Base-by-base conservation (phyloP, 2,329 filamentous ascomycete species). In the Xylaria sp. region DNA sequence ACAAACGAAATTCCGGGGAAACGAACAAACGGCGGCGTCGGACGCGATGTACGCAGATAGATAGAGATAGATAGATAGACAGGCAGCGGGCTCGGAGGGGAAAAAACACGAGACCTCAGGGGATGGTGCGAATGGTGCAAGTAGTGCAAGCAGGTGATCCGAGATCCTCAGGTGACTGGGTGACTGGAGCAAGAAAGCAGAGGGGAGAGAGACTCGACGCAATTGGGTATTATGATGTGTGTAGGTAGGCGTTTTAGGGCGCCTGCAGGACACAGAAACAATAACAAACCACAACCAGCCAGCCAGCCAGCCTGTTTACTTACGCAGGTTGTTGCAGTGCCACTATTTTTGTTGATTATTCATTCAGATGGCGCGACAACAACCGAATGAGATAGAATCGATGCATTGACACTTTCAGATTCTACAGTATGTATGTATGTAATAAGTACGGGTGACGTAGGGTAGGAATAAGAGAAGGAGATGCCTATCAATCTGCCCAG, bases 151-250 rank as follows among this genome's bases (percentile, higher is more conserved):
- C 68, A 68, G 65, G 51, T 68, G 65, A 70, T 61, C 61, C 47
- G n/a, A 61, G 39, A 27, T 51, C 42, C 36, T 61, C 65, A 61
- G 62, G 66, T 66, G 68, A 70, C 58, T 53, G 45, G 36, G 66
- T 66, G 68, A 70, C 58, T 53, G 45, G 36, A 50, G 32, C 57
- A 51, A 45, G 34, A 19, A 14, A 34, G 17, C 4, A 45, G 17
- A 39, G 30, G 14, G 12, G 14, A 19, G 65, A 50, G 34, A 53
- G 21, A 45, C 32, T 50, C 42, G 21, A 48, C 12, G 27, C 36
- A 54, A 32, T 47, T 55, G 24, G 51, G 14, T 12, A 27, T 27
- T 27, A 27, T 27, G 2, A n/a, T 55, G 51, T 27, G 48, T 4
- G 36, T 55, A 47, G 27, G 36, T 55, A 47, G 27, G 39, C 36